These are phyloP conservation scores for Terfezia claveryi DNA, from an alignment of 495 filamentous ascomycete species.

Conservation along the genomic window DNA sequence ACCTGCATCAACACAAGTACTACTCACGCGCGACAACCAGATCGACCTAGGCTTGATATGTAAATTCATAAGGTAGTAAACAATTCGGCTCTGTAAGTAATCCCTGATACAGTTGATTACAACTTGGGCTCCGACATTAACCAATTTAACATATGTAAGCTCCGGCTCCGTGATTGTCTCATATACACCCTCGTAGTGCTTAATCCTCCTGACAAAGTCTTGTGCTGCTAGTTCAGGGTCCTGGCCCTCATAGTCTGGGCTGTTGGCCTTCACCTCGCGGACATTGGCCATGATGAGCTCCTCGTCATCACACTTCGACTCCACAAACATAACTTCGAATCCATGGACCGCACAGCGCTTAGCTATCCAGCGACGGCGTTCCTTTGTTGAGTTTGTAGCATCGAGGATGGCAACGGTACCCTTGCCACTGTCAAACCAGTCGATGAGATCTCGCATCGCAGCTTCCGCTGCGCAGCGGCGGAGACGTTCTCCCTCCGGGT, in stretches of 20 bases:
- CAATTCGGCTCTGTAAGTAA: slow-evolving; percentile 83
- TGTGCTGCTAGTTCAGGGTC: slow-evolving; percentile 74
- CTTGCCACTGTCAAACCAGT: slow-evolving; percentile 51
- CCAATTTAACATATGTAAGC: slow-evolving; percentile 86
- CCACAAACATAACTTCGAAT: slow-evolving; percentile 82
- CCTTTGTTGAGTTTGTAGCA: slow-evolving; percentile 83
- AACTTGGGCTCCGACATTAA: slow-evolving; percentile 83
- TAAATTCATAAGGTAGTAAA: slow-evolving; percentile 95
- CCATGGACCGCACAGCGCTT: slow-evolving; percentile 47
- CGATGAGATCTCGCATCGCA: slow-evolving; percentile 72
- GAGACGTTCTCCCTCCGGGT: slow-evolving; percentile 73
- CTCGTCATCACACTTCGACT: slow-evolving; percentile 87
- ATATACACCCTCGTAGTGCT: slow-evolving; percentile 91
- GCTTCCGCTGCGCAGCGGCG: slow-evolving; percentile 70
- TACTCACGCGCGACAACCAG: slow-evolving; percentile 77
- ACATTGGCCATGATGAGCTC: slow-evolving; percentile 93
- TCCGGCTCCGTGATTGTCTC: slow-evolving; percentile 71
- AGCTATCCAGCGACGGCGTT: slow-evolving; percentile 74
- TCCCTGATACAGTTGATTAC: slow-evolving; percentile 95
- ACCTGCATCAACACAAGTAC: background rate
- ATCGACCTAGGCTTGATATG: slow-evolving; percentile 95
- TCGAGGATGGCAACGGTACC: slow-evolving; percentile 82
- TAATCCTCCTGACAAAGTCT: slow-evolving; percentile 85
- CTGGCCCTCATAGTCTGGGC: slow-evolving; percentile 80
- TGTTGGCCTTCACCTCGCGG: slow-evolving; percentile 88